phyloP scores from a whole-genome alignment of 2,329 filamentous ascomycete genomes.

The Ophiocordyceps sinensis region DNA sequence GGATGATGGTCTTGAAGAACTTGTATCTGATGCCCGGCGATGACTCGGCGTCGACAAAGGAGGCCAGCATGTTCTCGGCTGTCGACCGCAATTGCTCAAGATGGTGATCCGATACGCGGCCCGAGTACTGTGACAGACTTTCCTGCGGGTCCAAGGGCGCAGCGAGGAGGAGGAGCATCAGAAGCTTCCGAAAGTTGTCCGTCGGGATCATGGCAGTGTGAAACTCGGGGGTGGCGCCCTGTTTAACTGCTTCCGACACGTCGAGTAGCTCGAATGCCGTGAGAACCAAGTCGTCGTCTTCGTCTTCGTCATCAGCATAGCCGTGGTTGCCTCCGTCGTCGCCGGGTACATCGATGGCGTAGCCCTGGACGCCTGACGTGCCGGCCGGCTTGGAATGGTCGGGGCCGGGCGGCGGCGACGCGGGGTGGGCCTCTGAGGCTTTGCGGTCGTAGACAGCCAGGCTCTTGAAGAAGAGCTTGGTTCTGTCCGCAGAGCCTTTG shows the following conservation, averaged over 20 bases:
- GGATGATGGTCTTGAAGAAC: constrained; percentile 45
- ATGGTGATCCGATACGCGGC: constrained; percentile 38
- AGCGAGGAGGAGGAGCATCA: constrained; percentile 55
- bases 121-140: constrained; percentile 44
- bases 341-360: constrained; percentile 29
- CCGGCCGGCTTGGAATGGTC: neutral
- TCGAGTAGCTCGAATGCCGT: constrained; percentile 56
- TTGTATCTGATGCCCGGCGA: constrained; percentile 47
- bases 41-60: constrained; percentile 51
- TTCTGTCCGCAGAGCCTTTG: constrained; percentile 40
- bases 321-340: constrained; percentile 26
- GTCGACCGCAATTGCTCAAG: constrained; percentile 44
- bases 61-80: constrained; percentile 49
- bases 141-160: constrained; percentile 53
- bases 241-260: constrained; percentile 44
- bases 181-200: constrained; percentile 55
- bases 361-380: constrained; percentile 20
- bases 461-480: constrained; percentile 55
- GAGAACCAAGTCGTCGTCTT: constrained; percentile 49
- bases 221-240: constrained; percentile 33
- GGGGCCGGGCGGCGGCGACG: neutral
- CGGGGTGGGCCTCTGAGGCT: constrained; percentile 18
- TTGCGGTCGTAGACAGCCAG: constrained; percentile 56
- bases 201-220: constrained; percentile 57
- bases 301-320: constrained; percentile 26